Percentiles rank a stretch among this genome's conserved stretches.
Conservation (phyloP, 2,329 filamentous ascomycete species). For the Verticillium klebahnii region DNA sequence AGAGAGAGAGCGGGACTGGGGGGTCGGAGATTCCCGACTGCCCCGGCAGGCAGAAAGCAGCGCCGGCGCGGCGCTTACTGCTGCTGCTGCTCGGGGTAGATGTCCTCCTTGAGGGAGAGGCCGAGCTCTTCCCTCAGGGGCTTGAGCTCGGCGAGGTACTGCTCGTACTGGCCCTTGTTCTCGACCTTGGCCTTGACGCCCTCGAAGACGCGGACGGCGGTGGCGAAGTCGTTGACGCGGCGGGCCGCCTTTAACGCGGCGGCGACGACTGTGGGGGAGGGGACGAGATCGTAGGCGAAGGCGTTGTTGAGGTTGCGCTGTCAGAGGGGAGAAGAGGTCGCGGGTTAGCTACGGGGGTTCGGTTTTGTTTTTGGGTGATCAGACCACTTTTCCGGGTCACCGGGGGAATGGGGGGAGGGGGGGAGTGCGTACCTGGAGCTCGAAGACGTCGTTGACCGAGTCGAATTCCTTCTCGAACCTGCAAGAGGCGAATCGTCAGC, state of each 20-base stretch:
- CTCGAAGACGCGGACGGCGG: conserved; percentile 97
- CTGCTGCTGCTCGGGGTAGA: conserved; percentile 68
- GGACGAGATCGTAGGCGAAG: conserved; percentile 99
- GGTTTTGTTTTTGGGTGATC: conserved; percentile 11
- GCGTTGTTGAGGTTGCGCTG: conserved; percentile 97
- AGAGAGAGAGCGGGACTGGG: neutral
- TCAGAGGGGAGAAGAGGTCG: neutral
- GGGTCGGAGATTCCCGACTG: neutral
- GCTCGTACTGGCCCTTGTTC: conserved; percentile 95
- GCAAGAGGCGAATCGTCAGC: conserved; percentile 8
- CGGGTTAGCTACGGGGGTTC: conserved; percentile 5
- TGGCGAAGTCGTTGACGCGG: conserved; percentile 97
- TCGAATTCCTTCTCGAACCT: conserved; percentile 99
- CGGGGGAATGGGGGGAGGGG: neutral
- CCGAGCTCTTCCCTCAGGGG: conserved; percentile 89
- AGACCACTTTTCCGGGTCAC: conserved; percentile 12
- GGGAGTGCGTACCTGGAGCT: conserved; percentile 75
- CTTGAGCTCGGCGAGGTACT: conserved; percentile 93
- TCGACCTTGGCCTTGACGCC: conserved; percentile 99
- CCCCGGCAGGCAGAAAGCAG: neutral
- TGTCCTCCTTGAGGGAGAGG: conserved; percentile 83
- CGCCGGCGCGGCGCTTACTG: conserved; percentile 12
- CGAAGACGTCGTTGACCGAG: conserved; percentile 94
- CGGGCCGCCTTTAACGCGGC: conserved; percentile 91
- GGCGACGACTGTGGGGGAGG: conserved; percentile 83